Base-by-base conservation (phyloP, 331 rosid species). In the Pyracantha coccinea region DNA sequence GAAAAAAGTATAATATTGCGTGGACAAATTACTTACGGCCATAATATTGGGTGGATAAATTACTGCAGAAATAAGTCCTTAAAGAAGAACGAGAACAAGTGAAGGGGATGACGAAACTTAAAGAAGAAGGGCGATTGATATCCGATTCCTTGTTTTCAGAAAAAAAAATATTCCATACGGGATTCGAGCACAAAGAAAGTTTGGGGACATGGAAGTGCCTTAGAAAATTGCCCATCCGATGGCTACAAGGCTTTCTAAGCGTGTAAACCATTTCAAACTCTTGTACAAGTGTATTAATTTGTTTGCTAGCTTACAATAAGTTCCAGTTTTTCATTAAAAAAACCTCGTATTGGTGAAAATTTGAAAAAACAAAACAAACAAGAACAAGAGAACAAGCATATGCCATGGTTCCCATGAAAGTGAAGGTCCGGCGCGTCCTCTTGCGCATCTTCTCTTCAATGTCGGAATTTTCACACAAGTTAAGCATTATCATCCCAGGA, bases 121-220 rank as follows among this genome's bases (percentile, higher is more conserved):
- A 70, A 53, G 62, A 20, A 63, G 78, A 7, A 47, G 61, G 63
- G 0, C 7, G 17, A 27, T 33, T 19, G 13, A 70, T 24, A 60
- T 15, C 66, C 69, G 58, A 41, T 41, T 61, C 52, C 71, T 73
- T 79, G 83, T 76, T 82, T 68, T 44, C 59, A 24, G 73, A 71
- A 41, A 41, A 32, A 9, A 45, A 7, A 17, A 31, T 23, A 23
- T 45, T 60, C 19, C 20, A 41, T 17, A 19, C 20, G 38, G 8
- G n/a, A 31, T 71, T 71, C 64, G 66, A 32, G 20, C 66, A n/a
- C 21, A 9, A 62, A 12, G 52, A 38, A 55, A 19, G 11, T 13
- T 11, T 21, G 21, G 33, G 25, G 71, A 13, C 69, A 32, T 32
- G 66, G 33, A 45, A 8, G 31, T 9, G 73, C 45, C 17, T 33